phyloP scores from a whole-genome alignment of 768 basidiomycete genomes.

The Boletus coccyginus region DNA sequence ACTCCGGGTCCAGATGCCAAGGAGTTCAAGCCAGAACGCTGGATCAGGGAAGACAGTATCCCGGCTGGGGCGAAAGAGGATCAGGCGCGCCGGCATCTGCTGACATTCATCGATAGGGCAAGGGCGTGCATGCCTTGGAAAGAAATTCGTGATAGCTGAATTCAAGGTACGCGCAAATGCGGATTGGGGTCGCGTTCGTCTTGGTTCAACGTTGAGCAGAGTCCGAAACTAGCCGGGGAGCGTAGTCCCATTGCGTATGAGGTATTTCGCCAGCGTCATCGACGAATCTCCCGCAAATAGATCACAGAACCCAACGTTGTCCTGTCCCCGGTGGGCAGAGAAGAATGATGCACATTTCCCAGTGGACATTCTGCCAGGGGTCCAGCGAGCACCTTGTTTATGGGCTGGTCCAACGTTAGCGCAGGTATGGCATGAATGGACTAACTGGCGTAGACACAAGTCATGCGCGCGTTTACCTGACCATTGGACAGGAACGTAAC shows the following conservation, averaged over 20 bases:
- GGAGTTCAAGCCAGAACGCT: slow-evolving; percentile 62
- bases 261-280: neutral
- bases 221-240: slow-evolving; percentile 24
- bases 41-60: slow-evolving; percentile 42
- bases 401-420: too few relatives aligned
- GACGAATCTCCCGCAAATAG: neutral
- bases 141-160: slow-evolving; percentile 9
- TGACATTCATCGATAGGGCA: slow-evolving; percentile 53
- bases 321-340: too few relatives aligned
- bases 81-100: slow-evolving; percentile 48
- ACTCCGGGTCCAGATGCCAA: slow-evolving; percentile 59
- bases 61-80: slow-evolving; percentile 38
- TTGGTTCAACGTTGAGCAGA: neutral
- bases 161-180: slow-evolving; percentile 26
- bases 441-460: too few relatives aligned
- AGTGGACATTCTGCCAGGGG: too few relatives aligned
- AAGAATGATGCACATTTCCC: too few relatives aligned
- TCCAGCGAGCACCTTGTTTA: too few relatives aligned
- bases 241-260: slow-evolving; percentile 3
- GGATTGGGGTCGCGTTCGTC: neutral
- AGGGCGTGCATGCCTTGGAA: slow-evolving; percentile 39
- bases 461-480: too few relatives aligned
- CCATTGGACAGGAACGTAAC: too few relatives aligned
- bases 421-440: too few relatives aligned
- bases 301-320: neutral